phyloP scores from a whole-genome alignment of 805 yeast genomes.

The Peterozyma xylosa region DNA sequence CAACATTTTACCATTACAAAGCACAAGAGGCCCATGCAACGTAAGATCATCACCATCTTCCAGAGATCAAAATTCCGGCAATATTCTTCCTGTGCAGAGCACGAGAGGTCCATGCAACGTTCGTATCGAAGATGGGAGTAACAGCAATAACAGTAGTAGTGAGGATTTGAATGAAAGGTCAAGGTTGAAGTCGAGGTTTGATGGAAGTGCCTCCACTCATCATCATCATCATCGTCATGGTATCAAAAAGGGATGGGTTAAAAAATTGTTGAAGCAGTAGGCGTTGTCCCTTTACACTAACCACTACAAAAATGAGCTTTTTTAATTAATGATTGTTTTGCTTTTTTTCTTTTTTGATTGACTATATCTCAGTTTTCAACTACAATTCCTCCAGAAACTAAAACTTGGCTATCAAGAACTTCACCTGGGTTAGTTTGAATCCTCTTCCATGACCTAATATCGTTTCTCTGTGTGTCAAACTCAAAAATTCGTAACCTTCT shows the following conservation, averaged over 20 bases:
- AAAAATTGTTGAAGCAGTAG: background rate
- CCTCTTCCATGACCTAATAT: constrained; percentile 67
- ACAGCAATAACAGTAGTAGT: background rate
- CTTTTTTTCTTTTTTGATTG: background rate
- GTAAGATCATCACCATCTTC: background rate
- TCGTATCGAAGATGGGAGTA: background rate
- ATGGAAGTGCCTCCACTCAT: background rate
- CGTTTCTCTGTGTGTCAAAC: constrained; percentile 40
- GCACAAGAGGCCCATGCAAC: constrained; percentile 6
- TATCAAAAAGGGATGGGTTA: background rate
- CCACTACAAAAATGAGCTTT: too few species aligned
- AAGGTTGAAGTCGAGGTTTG: background rate
- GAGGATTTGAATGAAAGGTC: background rate
- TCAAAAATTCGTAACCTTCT: constrained; percentile 73
- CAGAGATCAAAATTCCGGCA: background rate
- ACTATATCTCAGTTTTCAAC: constrained; percentile 1
- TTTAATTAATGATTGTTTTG: too few species aligned
- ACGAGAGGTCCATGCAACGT: background rate
- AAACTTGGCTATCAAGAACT: constrained; percentile 40
- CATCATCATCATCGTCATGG: background rate
- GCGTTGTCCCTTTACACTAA: background rate
- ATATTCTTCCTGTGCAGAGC: background rate
- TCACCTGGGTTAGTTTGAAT: constrained; percentile 46
- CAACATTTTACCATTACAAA: background rate
- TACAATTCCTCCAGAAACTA: constrained; percentile 35